Evolutionary conservation across 352 stramenopile species (phyloP).

Genomic region (Thraustochytrium striatum): DNA sequence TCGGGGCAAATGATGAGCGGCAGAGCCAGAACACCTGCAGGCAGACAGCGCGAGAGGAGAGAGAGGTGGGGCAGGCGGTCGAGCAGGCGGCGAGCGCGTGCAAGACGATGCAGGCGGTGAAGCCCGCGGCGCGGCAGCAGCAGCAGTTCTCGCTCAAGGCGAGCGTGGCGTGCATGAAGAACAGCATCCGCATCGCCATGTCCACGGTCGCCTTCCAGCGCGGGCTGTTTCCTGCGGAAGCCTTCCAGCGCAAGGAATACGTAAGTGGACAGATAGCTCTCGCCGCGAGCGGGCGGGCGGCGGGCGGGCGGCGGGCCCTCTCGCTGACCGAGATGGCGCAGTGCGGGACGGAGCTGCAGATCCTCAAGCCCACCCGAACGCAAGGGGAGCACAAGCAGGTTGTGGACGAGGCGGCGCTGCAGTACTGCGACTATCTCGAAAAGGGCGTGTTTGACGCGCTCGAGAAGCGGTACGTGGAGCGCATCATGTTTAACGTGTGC

Average conservation of each 20-base stretch:
- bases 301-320: background rate
- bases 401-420: background rate
- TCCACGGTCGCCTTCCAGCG: constrained; percentile 36
- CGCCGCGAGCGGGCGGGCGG: background rate
- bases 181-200: constrained; percentile 34
- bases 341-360: constrained; percentile 33
- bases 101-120: too few relatives aligned
- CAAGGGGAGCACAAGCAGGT: background rate
- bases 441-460: constrained; percentile 37
- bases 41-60: too few relatives aligned
- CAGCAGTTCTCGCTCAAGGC: too few relatives aligned
- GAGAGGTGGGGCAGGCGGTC: too few relatives aligned
- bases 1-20: too few relatives aligned
- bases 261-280: background rate
- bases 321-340: background rate
- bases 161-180: too few relatives aligned
- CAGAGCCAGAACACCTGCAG: too few relatives aligned
- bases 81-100: too few relatives aligned
- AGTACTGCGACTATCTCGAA: constrained; percentile 43
- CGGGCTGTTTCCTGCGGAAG: constrained; percentile 20
- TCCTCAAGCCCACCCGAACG: background rate
- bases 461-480: constrained; percentile 33
- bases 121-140: too few relatives aligned
- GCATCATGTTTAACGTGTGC: constrained; percentile 41
- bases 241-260: constrained; percentile 27